These are phyloP conservation scores for Yamadazyma aaseri DNA, from an alignment of 1,139 yeast genomes.

Conservation along the genomic window DNA sequence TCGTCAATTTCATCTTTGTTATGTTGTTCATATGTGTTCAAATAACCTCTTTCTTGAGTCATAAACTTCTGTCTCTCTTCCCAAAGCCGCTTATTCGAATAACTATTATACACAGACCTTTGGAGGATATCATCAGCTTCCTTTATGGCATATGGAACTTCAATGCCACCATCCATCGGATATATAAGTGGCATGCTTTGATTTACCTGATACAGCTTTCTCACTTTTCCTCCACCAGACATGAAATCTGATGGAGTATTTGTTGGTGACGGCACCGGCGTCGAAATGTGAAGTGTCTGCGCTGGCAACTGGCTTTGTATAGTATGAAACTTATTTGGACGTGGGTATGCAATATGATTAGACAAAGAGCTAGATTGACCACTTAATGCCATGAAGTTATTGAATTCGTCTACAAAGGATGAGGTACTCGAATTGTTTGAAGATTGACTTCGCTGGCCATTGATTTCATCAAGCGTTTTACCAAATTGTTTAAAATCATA, in stretches of 20 bases:
- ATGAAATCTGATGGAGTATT: slow-evolving; percentile 57
- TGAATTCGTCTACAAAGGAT: slow-evolving; percentile 23
- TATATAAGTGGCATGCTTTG: slow-evolving; percentile 78
- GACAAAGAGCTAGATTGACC: slow-evolving; percentile 51
- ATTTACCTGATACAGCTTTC: slow-evolving; percentile 76
- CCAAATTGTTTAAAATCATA: slow-evolving; percentile 21
- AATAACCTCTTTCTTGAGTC: slow-evolving; percentile 74
- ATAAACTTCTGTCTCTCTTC: slow-evolving; percentile 67
- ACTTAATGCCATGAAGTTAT: slow-evolving; percentile 42
- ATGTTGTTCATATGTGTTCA: slow-evolving; percentile 21
- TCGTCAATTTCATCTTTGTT: slow-evolving; percentile 13
- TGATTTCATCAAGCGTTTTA: slow-evolving; percentile 12
- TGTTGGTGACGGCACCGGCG: slow-evolving; percentile 88
- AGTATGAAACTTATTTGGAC: slow-evolving; percentile 55
- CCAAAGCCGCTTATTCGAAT: slow-evolving; percentile 69
- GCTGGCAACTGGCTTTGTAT: slow-evolving; percentile 56
- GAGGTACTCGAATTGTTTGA: slow-evolving; percentile 7
- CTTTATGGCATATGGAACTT: slow-evolving; percentile 69
- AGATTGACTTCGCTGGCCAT: slow-evolving; percentile 2
- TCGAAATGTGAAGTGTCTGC: slow-evolving; percentile 74
- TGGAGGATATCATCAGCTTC: slow-evolving; percentile 70
- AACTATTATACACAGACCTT: slow-evolving; percentile 62
- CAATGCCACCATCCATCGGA: slow-evolving; percentile 41
- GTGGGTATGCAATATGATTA: slow-evolving; percentile 58
- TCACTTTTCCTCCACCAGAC: slow-evolving; percentile 62